Evolutionary conservation across 148 eudicot species (phyloP).

Genomic region (Fagopyrum homotropicum): DNA sequence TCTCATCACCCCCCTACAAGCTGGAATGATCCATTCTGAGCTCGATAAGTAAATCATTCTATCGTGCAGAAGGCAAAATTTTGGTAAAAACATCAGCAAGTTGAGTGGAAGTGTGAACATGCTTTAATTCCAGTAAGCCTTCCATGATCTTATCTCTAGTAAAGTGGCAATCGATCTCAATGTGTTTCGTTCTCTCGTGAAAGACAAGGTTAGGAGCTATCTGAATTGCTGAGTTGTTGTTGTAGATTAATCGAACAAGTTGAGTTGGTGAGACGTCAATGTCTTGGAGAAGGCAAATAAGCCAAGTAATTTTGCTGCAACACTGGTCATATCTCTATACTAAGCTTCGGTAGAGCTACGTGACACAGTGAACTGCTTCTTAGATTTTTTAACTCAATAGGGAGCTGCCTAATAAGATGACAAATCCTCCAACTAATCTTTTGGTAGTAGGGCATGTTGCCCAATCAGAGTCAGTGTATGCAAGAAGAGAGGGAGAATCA

Average conservation of each 20-base stretch:
- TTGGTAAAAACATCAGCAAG: no score
- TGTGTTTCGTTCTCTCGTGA: background rate
- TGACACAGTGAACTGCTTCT: background rate
- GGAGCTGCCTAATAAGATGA: background rate
- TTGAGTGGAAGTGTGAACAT: no score
- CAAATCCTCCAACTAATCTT: background rate
- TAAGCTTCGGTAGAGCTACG: background rate
- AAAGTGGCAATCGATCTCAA: background rate
- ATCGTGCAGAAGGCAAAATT: no score
- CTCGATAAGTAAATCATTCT: no score
- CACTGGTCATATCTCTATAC: background rate
- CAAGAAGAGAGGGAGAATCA: background rate
- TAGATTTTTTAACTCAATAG: background rate
- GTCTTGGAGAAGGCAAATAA: background rate
- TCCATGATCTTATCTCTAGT: background rate
- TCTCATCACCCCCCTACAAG: no score
- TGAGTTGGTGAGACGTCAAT: background rate
- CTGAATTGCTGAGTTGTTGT: background rate
- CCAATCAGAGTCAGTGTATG: background rate
- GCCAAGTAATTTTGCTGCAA: background rate
- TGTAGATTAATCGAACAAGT: background rate
- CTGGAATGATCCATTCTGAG: no score
- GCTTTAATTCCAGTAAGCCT: no score
- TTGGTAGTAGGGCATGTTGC: background rate
- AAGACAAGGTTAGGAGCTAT: background rate